Base-by-base conservation (phyloP, 2,329 filamentous ascomycete species). In the Curvularia verruculosa region DNA sequence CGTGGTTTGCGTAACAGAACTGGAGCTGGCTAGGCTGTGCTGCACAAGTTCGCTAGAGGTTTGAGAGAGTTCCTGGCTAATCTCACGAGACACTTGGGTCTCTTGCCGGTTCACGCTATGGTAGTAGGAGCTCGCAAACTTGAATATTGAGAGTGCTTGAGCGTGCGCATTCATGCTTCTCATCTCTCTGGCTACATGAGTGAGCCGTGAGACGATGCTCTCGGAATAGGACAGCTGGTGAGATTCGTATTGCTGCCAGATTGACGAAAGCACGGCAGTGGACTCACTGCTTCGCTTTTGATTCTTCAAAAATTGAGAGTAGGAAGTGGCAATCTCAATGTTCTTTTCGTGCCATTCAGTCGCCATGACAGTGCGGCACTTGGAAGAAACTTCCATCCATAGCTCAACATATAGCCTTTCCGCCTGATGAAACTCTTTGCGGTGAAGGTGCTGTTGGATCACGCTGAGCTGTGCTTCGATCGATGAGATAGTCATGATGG, bases 181-280 rank as follows among this genome's bases (percentile, higher is more conserved):
- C 77, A 84, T 78, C 26, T 79, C 72, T 39, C 76, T 77, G 18
- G 80, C 80, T 39, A 82, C 74, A 51, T 78, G 74, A 7, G 73
- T 61, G 61, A 77, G 54, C 61, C 74, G 37, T 66, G 61, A 56
- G 10, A 73, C 61, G 31, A 76, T 71, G 10, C 68, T 74, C 55
- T 80, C 77, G 0, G 78, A 75, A 24, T 77, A 70, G 4, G 75
- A 70, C 13, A 76, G 64, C 52, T 77, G 78, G 43, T 76, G 77
- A 43, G 79, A 75, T 52, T 80, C 75, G 59, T 83, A 82, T 60
- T 84, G 82, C 49, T 81, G 75, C 78, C 80, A 83, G 19, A 82
- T 67, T 9, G 77, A 78, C 2, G 74, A 76, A 3, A 83, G 72
- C 4, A 84, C 70, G 3, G 80, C 77, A 2, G 79, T 77, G 0